phyloP scores from a whole-genome alignment of 345 rosid genomes.

The Mangifera indica region DNA sequence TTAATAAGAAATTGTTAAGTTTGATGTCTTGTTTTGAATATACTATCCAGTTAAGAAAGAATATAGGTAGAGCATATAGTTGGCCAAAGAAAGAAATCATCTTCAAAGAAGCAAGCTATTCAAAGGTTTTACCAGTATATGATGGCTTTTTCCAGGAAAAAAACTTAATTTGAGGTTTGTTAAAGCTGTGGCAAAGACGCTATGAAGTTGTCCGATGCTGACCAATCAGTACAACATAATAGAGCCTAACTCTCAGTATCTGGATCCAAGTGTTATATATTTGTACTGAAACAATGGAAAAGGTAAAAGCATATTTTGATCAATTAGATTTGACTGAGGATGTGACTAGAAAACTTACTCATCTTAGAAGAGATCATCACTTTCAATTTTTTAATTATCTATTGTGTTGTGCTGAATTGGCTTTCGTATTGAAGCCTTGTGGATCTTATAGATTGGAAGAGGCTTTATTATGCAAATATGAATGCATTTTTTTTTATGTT shows the following conservation, averaged over 20 bases:
- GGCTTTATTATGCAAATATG: constrained; percentile 13
- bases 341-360: constrained; percentile 20
- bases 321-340: constrained; percentile 35
- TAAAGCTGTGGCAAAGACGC: constrained; percentile 65
- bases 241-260: constrained; percentile 51
- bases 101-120: constrained; percentile 65
- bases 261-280: constrained; percentile 47
- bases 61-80: constrained; percentile 50
- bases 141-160: constrained; percentile 49
- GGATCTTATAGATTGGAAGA: neutral
- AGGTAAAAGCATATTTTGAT: constrained; percentile 51
- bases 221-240: constrained; percentile 48
- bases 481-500: constrained; percentile 15
- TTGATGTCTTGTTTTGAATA: constrained; percentile 62
- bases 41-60: constrained; percentile 73
- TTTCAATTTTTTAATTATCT: constrained; percentile 14
- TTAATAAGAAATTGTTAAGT: constrained; percentile 41
- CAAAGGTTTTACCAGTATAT: constrained; percentile 61
- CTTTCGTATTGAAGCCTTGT: constrained; percentile 9
- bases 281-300: constrained; percentile 45
- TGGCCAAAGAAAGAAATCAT: constrained; percentile 74
- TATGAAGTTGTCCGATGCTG: constrained; percentile 60
- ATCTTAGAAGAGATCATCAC: neutral
- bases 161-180: constrained; percentile 53
- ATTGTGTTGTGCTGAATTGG: neutral